A percentile compares a stretch with the other conserved stretches of the same genome.
These are phyloP conservation scores for Austroboletus olivaceoglutinosus DNA, from an alignment of 1,284 basidiomycete species.

Conservation along the genomic window DNA sequence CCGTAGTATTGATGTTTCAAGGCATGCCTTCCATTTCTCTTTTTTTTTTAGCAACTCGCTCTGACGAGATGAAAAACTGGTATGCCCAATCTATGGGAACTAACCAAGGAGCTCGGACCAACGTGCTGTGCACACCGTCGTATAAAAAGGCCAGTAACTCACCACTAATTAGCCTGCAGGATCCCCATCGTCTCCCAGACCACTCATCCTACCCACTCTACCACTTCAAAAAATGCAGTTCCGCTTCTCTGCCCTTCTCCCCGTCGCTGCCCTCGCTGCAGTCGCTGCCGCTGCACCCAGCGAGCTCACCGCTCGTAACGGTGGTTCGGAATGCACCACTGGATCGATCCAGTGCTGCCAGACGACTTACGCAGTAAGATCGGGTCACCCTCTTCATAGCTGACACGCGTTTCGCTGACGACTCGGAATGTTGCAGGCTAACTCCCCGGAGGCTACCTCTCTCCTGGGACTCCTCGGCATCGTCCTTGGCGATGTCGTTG, in stretches of 20 bases:
- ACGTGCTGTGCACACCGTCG: neutral
- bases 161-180: neutral
- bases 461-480: neutral
- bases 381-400: neutral
- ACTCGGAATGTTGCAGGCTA: neutral
- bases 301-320: neutral
- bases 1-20: neutral
- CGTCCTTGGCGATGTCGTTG: neutral
- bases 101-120: no score
- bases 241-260: constrained; percentile 4
- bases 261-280: constrained; percentile 7
- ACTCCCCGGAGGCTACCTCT: neutral
- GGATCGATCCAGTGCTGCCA: neutral
- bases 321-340: neutral
- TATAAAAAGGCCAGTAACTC: no score
- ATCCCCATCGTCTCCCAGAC: neutral
- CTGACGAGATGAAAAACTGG: no score
- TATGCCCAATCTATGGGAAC: no score
- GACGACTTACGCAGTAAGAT: neutral
- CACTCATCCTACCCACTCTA: neutral
- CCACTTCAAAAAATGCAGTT: neutral
- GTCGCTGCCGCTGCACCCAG: neutral
- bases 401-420: neutral
- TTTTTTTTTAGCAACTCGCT: no score
- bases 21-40: no score